Evolutionary conservation across 139 green algal genomes (phyloP), one percentile per base, ranked within the genome.

Genomic region (Spirogloea muscicola): DNA sequence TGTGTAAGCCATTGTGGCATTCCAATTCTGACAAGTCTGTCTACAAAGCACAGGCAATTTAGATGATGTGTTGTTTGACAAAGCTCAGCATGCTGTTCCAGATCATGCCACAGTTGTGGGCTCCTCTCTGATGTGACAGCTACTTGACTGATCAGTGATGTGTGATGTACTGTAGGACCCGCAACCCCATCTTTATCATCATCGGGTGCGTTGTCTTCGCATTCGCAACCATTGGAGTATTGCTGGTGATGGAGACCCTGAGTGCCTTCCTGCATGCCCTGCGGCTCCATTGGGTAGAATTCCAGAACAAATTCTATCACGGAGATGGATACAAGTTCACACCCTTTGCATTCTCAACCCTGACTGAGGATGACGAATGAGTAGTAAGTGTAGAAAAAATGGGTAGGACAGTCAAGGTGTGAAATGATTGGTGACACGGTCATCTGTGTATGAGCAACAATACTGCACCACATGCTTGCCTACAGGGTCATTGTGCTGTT

Each of bases 191-290:
- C 21, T 57, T 48, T 29, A 79, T 88, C 27, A 29, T 88, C 6
- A 68, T 88, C 39, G 90, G 86, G 18, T 96, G 96, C 81, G 94
- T 91, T 49, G 87, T 97, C 16, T 99, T 94, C 74, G 78, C 86
- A 10, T 84, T 82, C 7, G 91, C 91, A 27, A 99, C 94, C 0
- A 68, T 98, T 68, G 93, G 89, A 36, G 94, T 99, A 81, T 86
- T 99, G 48, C 96, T 99, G 90, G 82, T 96, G 2, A 99, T 99
- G 94, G 94, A 99, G 86, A 90, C 85, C 10, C 87, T 99, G 33
- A 93, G 85, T 6, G 94, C 94, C 38, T 99, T 99, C 85, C 87
- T 99, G 52, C 94, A 99, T 73, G 94, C 94, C 1, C 86, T 99
- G 65, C 88, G 94, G 36, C 88, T 99, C 69, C 94, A 98, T 88